Conservation (phyloP, 1,284 basidiomycete genomes). For the Coniferiporia sulphurascens region DNA sequence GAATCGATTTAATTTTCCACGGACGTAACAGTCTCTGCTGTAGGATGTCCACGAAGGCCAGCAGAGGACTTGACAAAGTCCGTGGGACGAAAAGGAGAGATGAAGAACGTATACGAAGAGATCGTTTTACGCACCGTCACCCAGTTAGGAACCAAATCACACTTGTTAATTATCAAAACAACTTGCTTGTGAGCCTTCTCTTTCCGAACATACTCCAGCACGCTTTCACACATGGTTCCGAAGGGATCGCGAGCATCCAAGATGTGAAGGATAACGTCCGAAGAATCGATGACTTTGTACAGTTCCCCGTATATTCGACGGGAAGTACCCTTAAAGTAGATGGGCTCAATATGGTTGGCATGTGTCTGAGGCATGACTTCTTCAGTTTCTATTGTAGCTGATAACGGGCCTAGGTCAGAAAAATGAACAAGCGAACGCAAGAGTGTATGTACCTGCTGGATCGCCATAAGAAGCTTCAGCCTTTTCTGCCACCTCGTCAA, state of each 20-base stretch:
- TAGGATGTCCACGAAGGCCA: constrained; percentile 25
- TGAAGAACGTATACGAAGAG: constrained; percentile 8
- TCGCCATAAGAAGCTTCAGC: constrained; percentile 35
- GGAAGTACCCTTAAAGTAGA: constrained; percentile 91
- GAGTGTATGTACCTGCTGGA: constrained; percentile 35
- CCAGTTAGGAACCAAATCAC: constrained; percentile 98
- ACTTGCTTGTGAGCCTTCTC: constrained; percentile 98
- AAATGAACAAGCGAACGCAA: neutral
- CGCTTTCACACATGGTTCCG: constrained; percentile 95
- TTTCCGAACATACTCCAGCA: constrained; percentile 91
- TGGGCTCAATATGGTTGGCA: constrained; percentile 78
- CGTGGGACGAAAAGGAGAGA: constrained; percentile 29
- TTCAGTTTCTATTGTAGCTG: constrained; percentile 22
- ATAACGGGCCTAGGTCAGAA: neutral
- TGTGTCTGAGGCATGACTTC: constrained; percentile 51
- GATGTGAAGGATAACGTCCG: constrained; percentile 94
- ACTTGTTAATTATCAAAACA: constrained; percentile 97
- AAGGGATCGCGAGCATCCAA: constrained; percentile 95
- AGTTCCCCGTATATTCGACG: constrained; percentile 95
- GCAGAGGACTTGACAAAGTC: constrained; percentile 44
- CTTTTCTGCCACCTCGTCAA: constrained; percentile 37
- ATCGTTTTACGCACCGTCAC: constrained; percentile 74
- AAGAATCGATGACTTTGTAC: constrained; percentile 99
- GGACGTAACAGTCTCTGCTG: constrained; percentile 48
- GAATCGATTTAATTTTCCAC: constrained; percentile 49